phyloP scores from a whole-genome alignment of 768 basidiomycete species.

The Auriculariales sp. region DNA sequence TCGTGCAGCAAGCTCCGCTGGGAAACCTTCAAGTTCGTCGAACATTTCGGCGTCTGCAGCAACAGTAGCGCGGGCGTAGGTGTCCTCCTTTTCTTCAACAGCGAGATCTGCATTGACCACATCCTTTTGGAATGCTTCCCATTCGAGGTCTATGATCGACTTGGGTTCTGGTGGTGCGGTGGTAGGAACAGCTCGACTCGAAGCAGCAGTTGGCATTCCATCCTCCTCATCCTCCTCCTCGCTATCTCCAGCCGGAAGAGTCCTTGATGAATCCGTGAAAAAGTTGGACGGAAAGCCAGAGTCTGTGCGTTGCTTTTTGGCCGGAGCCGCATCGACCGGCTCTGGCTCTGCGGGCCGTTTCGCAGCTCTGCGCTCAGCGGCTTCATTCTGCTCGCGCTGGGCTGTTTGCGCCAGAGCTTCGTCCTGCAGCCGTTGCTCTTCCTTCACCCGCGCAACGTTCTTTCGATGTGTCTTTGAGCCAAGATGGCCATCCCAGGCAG shows the following conservation, averaged over 20 bases:
- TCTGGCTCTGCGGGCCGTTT: conserved; percentile 20
- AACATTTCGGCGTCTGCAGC: conserved; percentile 51
- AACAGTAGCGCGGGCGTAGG: conserved; percentile 57
- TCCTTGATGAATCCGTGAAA: conserved; percentile 63
- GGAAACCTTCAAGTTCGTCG: conserved; percentile 35
- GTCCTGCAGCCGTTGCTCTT: conserved; percentile 32
- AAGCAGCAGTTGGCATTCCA: conserved; percentile 8
- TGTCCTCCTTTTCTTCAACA: conserved; percentile 20
- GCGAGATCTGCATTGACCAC: conserved; percentile 27
- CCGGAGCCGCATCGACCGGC: conserved; percentile 6
- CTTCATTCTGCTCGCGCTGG: conserved; percentile 12
- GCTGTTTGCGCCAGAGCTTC: conserved; percentile 18
- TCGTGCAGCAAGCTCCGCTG: conserved; percentile 10
- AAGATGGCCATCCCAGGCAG: conserved; percentile 79
- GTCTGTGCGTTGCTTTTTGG: conserved; percentile 5
- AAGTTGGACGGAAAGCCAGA: conserved; percentile 49
- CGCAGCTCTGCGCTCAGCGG: conserved; percentile 15
- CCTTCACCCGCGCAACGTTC: conserved; percentile 42
- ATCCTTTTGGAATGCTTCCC: conserved; percentile 54
- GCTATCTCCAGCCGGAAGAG: conserved; percentile 21
- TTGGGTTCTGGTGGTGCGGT: conserved; percentile 11
- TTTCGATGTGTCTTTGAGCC: conserved; percentile 68
- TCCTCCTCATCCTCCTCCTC: conserved; percentile 29
- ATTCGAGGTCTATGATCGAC: conserved; percentile 49
- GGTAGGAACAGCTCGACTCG: too few species aligned